Evolutionary conservation across 768 basidiomycete genomes (phyloP).

Genomic region (Lentinula detonsa): DNA sequence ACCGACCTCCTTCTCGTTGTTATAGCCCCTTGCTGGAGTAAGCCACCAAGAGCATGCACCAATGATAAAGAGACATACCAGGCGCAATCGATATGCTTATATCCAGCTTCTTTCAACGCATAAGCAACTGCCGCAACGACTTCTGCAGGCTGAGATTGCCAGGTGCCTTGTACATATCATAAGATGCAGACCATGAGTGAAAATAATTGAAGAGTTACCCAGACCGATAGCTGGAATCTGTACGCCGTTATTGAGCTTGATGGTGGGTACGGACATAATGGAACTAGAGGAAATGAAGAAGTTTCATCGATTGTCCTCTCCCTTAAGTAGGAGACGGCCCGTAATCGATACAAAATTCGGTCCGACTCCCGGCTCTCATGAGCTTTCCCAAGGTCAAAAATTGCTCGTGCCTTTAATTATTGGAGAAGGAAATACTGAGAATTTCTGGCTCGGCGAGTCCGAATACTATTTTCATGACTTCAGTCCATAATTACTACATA

Average conservation of each 20-base stretch:
- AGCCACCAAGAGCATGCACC: background rate
- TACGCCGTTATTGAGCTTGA: conserved; percentile 11
- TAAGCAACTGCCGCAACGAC: conserved; percentile 65
- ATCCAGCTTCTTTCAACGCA: conserved; percentile 67
- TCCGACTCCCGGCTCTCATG: too few species aligned
- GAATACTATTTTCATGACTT: too few species aligned
- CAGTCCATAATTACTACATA: too few species aligned
- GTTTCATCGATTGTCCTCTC: background rate
- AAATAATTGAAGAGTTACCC: conserved; percentile 8
- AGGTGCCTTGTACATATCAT: conserved; percentile 49
- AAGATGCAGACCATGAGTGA: background rate
- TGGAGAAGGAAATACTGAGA: too few species aligned
- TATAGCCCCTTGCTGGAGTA: conserved; percentile 40
- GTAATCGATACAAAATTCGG: background rate
- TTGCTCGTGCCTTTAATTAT: too few species aligned
- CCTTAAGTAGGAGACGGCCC: background rate
- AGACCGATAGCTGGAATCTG: conserved; percentile 11
- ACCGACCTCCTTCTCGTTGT: conserved; percentile 81
- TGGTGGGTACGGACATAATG: conserved; percentile 5
- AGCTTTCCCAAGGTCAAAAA: too few species aligned
- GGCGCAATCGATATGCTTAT: conserved; percentile 73
- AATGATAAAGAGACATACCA: conserved; percentile 21
- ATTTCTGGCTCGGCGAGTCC: too few species aligned
- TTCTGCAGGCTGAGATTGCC: conserved; percentile 73
- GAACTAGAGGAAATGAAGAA: background rate